Conservation (phyloP, 768 basidiomycete genomes). For the Agaricus blazei region DNA sequence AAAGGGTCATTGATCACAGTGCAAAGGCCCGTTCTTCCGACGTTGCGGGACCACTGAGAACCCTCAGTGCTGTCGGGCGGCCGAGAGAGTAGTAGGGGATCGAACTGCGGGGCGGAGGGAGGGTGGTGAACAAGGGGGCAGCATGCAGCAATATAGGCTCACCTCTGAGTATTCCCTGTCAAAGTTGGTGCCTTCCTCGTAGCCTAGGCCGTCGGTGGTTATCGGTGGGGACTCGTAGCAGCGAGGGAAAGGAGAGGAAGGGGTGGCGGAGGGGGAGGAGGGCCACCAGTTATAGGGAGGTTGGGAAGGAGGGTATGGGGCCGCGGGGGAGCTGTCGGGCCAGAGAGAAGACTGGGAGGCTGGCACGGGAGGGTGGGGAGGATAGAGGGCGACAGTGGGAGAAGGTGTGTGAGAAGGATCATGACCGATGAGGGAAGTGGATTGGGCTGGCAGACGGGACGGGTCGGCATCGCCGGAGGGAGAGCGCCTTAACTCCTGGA, state of each 20-base stretch:
- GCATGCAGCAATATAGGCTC: slow-evolving; percentile 8
- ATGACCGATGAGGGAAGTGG: slow-evolving; percentile 2
- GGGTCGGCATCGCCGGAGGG: slow-evolving; percentile 30
- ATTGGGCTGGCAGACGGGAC: neutral
- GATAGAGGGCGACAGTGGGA: slow-evolving; percentile 1
- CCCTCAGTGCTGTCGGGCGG: slow-evolving; percentile 16
- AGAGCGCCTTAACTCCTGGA: slow-evolving; percentile 60
- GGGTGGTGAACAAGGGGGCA: neutral
- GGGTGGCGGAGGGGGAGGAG: neutral
- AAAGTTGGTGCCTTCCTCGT: slow-evolving; percentile 18
- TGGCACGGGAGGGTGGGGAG: slow-evolving; percentile 2
- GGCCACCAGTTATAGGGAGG: slow-evolving; percentile 3
- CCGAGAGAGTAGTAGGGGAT: slow-evolving; percentile 11
- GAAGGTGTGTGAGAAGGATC: slow-evolving; percentile 9
- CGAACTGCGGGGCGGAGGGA: slow-evolving; percentile 18
- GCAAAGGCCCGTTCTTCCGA: slow-evolving; percentile 18
- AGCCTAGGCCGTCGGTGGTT: slow-evolving; percentile 21
- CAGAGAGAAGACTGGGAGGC: neutral
- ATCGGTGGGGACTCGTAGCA: slow-evolving; percentile 6
- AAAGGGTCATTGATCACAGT: slow-evolving; percentile 21
- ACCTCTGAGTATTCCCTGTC: slow-evolving; percentile 22
- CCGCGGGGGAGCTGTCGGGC: slow-evolving; percentile 1
- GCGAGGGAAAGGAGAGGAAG: slow-evolving; percentile 10
- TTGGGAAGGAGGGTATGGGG: slow-evolving; percentile 2
- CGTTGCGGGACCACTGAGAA: slow-evolving; percentile 18